These are phyloP conservation scores for Harringtonia lauricola DNA, from an alignment of 2,329 filamentous ascomycete genomes.

Conservation along the genomic window DNA sequence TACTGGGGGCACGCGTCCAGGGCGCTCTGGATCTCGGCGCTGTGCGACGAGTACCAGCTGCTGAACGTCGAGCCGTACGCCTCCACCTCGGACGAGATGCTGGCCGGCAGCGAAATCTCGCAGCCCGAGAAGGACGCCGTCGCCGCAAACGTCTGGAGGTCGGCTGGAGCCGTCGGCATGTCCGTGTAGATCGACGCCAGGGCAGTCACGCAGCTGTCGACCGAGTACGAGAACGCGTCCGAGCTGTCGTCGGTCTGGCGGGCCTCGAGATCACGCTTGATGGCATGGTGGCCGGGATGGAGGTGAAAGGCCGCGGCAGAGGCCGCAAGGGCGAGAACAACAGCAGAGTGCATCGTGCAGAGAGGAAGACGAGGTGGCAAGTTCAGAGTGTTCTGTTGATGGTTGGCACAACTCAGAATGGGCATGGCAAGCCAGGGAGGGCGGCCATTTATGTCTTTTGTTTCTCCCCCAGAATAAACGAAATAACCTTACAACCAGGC, in stretches of 20 bases:
- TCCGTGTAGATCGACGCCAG: conserved; percentile 11
- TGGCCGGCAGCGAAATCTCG: conserved; percentile 13
- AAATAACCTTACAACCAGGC: too few relatives aligned
- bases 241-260: conserved; percentile 14
- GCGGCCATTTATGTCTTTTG: too few relatives aligned
- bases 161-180: conserved; percentile 15
- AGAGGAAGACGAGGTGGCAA: not conserved
- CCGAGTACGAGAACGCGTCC: not conserved
- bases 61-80: conserved; percentile 4
- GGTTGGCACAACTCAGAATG: too few relatives aligned
- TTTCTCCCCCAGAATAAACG: too few relatives aligned
- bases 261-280: conserved; percentile 12
- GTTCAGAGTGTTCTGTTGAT: too few relatives aligned
- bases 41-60: conserved; percentile 16
- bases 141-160: conserved; percentile 11
- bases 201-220: conserved; percentile 10
- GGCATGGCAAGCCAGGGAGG: too few relatives aligned
- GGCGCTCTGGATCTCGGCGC: conserved; percentile 12
- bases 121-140: conserved; percentile 12
- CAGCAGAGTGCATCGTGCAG: conserved; percentile 13
- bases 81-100: conserved; percentile 14
- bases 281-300: conserved; percentile 7
- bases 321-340: conserved; percentile 14
- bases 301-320: conserved; percentile 11
- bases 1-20: conserved; percentile 16